Conservation (phyloP, 225 moss, liverwort and hornwort genomes). For the Climacium dendroides region DNA sequence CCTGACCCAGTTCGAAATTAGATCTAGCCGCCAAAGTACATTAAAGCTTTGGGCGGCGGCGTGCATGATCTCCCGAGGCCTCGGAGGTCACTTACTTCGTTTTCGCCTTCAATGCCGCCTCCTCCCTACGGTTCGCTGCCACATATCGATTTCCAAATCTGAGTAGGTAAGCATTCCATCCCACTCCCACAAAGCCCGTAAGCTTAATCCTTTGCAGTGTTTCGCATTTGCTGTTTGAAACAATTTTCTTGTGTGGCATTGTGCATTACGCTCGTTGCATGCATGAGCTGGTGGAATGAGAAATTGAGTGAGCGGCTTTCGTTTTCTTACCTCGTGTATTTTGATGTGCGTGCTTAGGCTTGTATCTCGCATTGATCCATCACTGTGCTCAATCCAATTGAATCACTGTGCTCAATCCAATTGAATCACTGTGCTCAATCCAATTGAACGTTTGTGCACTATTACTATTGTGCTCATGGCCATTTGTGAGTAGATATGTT, state of each 20-base stretch:
- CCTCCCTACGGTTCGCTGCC: not conserved
- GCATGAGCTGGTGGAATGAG: not conserved
- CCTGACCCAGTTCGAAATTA: not conserved
- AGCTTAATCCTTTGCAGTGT: not conserved
- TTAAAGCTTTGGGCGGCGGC: not conserved
- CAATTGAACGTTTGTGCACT: not conserved
- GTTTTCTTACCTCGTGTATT: not conserved
- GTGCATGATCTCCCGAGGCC: no score
- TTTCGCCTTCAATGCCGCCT: not conserved
- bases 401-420: no score
- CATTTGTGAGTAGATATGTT: not conserved
- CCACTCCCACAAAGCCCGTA: not conserved
- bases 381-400: not conserved
- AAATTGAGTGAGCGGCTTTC: not conserved
- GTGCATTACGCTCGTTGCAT: no score
- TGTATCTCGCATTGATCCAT: not conserved
- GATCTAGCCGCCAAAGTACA: not conserved
- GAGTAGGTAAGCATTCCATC: not conserved
- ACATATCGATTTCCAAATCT: no score
- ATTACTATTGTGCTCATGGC: no score
- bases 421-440: no score
- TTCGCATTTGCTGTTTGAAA: not conserved
- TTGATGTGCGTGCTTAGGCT: not conserved
- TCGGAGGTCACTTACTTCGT: no score
- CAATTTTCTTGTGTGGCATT: no score